Conservation (phyloP, 2,329 filamentous ascomycete species). For the Trichoderma brevicompactum region DNA sequence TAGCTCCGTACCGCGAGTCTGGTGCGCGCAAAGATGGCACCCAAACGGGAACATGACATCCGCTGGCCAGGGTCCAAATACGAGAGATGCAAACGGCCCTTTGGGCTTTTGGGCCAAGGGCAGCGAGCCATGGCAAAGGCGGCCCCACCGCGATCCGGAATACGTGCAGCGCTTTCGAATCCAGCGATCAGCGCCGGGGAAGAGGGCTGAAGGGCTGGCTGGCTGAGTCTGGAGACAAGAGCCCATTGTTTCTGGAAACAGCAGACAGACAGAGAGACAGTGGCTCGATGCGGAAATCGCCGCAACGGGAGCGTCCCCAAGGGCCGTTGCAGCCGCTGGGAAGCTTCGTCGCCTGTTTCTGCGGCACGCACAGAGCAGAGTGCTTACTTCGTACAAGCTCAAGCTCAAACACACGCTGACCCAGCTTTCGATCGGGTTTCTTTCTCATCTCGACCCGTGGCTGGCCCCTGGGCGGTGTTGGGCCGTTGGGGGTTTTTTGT, state of each 20-base stretch:
- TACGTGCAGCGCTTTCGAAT: background rate
- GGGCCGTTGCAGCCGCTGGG: conserved; percentile 1
- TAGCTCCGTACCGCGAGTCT: background rate
- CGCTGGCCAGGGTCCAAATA: conserved; percentile 17
- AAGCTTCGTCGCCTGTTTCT: background rate
- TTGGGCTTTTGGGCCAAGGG: background rate
- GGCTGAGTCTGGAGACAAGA: background rate
- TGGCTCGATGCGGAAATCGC: conserved; percentile 7
- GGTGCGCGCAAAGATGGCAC: background rate
- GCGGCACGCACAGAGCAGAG: too few species aligned
- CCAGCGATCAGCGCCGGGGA: background rate
- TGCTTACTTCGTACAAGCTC: background rate
- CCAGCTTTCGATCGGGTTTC: background rate
- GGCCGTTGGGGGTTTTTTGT: background rate
- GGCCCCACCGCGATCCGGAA: too few species aligned
- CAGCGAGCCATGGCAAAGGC: background rate
- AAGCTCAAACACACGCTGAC: background rate
- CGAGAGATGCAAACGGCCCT: conserved; percentile 26
- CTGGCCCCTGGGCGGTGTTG: conserved; percentile 15
- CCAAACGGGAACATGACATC: conserved; percentile 9
- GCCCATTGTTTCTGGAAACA: background rate
- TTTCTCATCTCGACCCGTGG: background rate
- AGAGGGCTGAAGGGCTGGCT: background rate
- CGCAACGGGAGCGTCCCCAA: conserved; percentile 18
- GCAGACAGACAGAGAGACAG: too few species aligned